These are phyloP conservation scores for Tolypocladium tundrense DNA, from an alignment of 2,329 filamentous ascomycete genomes.

Conservation along the genomic window DNA sequence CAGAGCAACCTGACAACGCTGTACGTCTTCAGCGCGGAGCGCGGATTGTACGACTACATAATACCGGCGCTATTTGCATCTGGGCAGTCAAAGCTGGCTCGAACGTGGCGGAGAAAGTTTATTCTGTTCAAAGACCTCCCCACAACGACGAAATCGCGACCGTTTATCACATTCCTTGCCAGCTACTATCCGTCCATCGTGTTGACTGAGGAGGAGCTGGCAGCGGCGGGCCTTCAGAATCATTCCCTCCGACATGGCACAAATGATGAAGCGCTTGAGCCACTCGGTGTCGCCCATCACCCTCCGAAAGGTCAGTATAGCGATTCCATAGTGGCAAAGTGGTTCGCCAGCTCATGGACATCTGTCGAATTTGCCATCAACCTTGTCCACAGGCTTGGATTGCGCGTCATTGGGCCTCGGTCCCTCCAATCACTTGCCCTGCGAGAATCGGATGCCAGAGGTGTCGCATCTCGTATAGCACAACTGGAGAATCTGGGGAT, in stretches of 20 bases:
- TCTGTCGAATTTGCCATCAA: slow-evolving; percentile 62
- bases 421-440: slow-evolving; percentile 69
- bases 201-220: slow-evolving; percentile 27
- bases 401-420: slow-evolving; percentile 62
- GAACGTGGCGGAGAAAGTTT: slow-evolving; percentile 35
- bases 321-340: slow-evolving; percentile 59
- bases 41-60: slow-evolving; percentile 37
- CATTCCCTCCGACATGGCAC: background rate
- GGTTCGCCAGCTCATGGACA: slow-evolving; percentile 66
- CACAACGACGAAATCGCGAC: slow-evolving; percentile 25
- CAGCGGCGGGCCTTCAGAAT: slow-evolving; percentile 6
- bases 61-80: slow-evolving; percentile 39
- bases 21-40: slow-evolving; percentile 33
- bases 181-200: slow-evolving; percentile 32
- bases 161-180: slow-evolving; percentile 37
- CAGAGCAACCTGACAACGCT: slow-evolving; percentile 31
- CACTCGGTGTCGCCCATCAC: background rate
- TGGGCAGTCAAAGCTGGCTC: slow-evolving; percentile 34
- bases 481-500: slow-evolving; percentile 55
- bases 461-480: slow-evolving; percentile 47
- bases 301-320: slow-evolving; percentile 12
- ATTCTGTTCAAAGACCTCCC: slow-evolving; percentile 31
- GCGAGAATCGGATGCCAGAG: slow-evolving; percentile 45
- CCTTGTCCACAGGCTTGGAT: slow-evolving; percentile 58
- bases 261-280: background rate